Percentiles rank a stretch among this genome's conserved stretches.
These are phyloP conservation scores for Xanthoparmelia taractica DNA, from an alignment of 495 filamentous ascomycete species.

Conservation along the genomic window DNA sequence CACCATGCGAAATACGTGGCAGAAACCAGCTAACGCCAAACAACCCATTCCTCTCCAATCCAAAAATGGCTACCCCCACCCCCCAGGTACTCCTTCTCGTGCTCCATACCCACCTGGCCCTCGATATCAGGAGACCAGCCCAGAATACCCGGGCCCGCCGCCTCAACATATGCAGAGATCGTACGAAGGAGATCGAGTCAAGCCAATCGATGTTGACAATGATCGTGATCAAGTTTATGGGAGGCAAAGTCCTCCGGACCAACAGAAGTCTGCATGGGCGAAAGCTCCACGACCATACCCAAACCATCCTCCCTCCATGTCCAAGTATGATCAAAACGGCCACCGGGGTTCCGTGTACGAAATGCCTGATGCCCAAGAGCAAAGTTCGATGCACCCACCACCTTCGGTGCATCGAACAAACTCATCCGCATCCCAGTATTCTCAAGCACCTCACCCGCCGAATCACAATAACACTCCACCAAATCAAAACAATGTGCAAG, in stretches of 20 bases:
- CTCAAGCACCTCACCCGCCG: conserved; percentile 23
- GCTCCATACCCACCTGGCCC: conserved; percentile 23
- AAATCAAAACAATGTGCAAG: conserved; percentile 41
- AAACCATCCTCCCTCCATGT: conserved; percentile 26
- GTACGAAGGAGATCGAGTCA: conserved; percentile 24
- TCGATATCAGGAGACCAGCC: conserved; percentile 27
- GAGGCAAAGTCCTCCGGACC: conserved; percentile 22
- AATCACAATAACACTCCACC: conserved; percentile 23
- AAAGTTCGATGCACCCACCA: conserved; percentile 39
- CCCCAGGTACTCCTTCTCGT: conserved; percentile 21
- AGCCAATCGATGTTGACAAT: conserved; percentile 26
- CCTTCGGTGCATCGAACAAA: conserved; percentile 31
- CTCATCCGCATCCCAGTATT: conserved; percentile 28
- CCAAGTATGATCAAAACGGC: conserved; percentile 26
- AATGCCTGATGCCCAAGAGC: conserved; percentile 25
- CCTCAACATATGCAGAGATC: conserved; percentile 27
- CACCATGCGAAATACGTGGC: conserved; percentile 66
- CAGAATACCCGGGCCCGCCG: conserved; percentile 26
- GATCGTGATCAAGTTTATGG: conserved; percentile 26
- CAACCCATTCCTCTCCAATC: conserved; percentile 74
- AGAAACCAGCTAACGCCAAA: conserved; percentile 52
- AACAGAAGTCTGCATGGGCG: conserved; percentile 22
- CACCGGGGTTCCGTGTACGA: conserved; percentile 27
- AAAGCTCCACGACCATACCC: conserved; percentile 27
- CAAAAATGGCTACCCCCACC: conserved; percentile 61